Evolutionary conservation across 1,284 basidiomycete genomes (phyloP).

Genomic region (Spongispora temasekensis): DNA sequence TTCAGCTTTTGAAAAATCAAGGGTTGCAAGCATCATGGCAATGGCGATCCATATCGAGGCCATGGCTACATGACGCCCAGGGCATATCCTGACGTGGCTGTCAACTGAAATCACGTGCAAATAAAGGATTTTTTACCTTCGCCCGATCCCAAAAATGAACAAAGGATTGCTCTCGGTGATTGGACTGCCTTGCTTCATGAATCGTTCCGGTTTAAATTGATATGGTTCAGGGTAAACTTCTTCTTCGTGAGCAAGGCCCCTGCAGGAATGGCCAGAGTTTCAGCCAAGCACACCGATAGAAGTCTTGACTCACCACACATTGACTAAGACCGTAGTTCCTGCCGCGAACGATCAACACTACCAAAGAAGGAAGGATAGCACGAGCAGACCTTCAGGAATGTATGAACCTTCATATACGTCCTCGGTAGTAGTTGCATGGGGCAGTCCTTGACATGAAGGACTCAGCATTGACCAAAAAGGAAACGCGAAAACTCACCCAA

Average conservation of each 20-base stretch:
- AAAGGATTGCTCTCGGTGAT: constrained; percentile 36
- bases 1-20: constrained; percentile 21
- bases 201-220: constrained; percentile 47
- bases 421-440: constrained; percentile 43
- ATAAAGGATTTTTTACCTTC: constrained; percentile 31
- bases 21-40: constrained; percentile 24
- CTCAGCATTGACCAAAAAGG: constrained; percentile 2
- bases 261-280: constrained; percentile 14
- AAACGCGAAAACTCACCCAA: constrained; percentile 37
- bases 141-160: constrained; percentile 48
- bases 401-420: constrained; percentile 45
- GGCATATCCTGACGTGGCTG: constrained; percentile 13
- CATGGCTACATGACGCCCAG: constrained; percentile 44
- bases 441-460: constrained; percentile 36
- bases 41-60: constrained; percentile 32
- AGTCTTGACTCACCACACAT: constrained; percentile 43
- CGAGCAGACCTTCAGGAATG: constrained; percentile 41
- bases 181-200: constrained; percentile 24
- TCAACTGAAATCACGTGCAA: neutral
- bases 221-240: constrained; percentile 44
- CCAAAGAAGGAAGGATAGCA: neutral
- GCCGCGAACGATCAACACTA: neutral
- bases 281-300: neutral
- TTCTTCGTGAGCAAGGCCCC: constrained; percentile 49
- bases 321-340: constrained; percentile 44